These are phyloP conservation scores for Chondrus crispus DNA, from an alignment of 23 red algal species.

Conservation along the genomic window DNA sequence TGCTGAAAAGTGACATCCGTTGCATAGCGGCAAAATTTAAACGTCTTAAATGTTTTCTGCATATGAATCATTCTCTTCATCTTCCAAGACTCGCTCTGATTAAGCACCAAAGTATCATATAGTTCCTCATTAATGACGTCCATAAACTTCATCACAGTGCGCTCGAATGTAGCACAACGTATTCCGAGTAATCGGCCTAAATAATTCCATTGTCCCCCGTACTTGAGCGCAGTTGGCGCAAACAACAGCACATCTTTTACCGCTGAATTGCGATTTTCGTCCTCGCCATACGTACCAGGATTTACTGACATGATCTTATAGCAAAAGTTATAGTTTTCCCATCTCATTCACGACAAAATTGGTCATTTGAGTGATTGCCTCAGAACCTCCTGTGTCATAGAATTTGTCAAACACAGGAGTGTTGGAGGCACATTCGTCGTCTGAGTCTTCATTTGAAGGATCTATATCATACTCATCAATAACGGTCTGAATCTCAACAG, in stretches of 20 bases:
- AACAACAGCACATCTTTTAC: neutral
- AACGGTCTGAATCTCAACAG: neutral
- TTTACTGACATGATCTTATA: too few species aligned
- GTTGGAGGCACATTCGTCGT: constrained; percentile 3
- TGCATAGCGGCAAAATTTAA: neutral
- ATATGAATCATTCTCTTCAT: neutral
- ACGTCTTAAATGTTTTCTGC: neutral
- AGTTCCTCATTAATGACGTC: neutral
- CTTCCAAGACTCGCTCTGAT: neutral
- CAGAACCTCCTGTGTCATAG: neutral
- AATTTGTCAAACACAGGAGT: neutral
- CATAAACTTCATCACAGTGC: neutral
- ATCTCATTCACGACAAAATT: neutral
- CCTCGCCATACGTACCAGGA: too few species aligned
- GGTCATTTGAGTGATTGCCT: neutral
- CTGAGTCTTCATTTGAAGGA: neutral
- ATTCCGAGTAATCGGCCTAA: neutral
- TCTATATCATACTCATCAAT: neutral
- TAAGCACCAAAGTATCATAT: too few species aligned
- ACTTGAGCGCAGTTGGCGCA: neutral
- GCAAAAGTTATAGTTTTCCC: neutral
- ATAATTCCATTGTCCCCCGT: neutral
- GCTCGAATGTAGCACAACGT: neutral
- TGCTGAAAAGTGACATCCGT: neutral
- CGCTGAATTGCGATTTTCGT: neutral